phyloP scores from a whole-genome alignment of 257 asterid genomes.

The Gardenia jasminoides region DNA sequence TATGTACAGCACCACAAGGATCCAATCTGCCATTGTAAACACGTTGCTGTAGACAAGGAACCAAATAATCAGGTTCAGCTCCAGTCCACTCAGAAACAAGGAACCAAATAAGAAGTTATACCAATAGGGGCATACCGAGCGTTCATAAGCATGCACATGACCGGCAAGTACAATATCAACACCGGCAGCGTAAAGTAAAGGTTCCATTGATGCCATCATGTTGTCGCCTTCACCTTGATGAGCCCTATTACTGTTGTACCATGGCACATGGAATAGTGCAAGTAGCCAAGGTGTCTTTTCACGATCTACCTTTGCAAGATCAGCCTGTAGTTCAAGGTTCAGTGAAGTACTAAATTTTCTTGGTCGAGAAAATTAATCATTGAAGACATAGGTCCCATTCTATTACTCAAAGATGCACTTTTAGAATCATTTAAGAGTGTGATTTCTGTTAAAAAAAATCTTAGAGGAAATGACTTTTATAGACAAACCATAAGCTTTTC shows the following conservation, averaged over 20 bases:
- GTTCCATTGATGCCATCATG: conserved; percentile 86
- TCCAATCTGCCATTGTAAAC: conserved; percentile 53
- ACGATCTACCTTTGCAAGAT: conserved; percentile 70
- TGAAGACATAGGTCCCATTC: not conserved
- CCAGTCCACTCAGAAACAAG: not conserved
- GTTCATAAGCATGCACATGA: conserved; percentile 97
- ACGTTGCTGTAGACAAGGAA: conserved; percentile 49
- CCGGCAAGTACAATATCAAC: conserved; percentile 73
- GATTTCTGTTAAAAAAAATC: not conserved
- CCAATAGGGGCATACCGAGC: conserved; percentile 52
- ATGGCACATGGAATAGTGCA: conserved; percentile 83
- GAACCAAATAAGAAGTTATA: not conserved
- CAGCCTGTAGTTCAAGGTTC: conserved; percentile 49
- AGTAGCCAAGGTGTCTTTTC: conserved; percentile 76
- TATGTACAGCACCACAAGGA: conserved; percentile 80
- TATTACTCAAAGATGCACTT: not conserved
- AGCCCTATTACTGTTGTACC: conserved; percentile 87
- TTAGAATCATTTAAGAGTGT: not conserved
- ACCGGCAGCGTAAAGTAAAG: conserved; percentile 66
- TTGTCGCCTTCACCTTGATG: conserved; percentile 87
- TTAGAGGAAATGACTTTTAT: not conserved
- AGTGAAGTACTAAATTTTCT: not conserved
- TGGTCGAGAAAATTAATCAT: not conserved
- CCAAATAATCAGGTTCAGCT: conserved; percentile 8
- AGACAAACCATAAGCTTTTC: not conserved